Conservation (phyloP, 768 basidiomycete species). For the Clitopilus hobsonii region DNA sequence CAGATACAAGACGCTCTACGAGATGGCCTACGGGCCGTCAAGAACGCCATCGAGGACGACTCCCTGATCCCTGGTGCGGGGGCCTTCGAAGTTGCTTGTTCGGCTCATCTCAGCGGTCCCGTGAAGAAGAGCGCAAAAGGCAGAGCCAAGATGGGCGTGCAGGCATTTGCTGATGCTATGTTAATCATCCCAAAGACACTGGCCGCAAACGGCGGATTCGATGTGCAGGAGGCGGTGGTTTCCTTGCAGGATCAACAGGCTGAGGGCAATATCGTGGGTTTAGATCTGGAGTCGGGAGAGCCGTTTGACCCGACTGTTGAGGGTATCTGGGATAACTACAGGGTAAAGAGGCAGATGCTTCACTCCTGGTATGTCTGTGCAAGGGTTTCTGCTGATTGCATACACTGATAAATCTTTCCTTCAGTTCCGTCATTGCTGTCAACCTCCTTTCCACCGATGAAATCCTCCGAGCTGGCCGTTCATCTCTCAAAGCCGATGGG, state of each 20-base stretch:
- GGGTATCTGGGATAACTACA: slow-evolving; percentile 98
- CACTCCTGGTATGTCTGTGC: slow-evolving; percentile 76
- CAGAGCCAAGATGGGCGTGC: slow-evolving; percentile 93
- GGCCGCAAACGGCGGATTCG: slow-evolving; percentile 93
- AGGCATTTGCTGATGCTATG: slow-evolving; percentile 94
- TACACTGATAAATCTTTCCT: slow-evolving; percentile 18
- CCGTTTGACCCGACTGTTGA: slow-evolving; percentile 94
- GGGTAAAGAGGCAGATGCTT: slow-evolving; percentile 98
- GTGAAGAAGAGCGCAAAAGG: slow-evolving; percentile 90
- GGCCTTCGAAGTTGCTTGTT: slow-evolving; percentile 93
- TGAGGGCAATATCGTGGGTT: slow-evolving; percentile 88
- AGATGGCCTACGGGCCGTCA: slow-evolving; percentile 93
- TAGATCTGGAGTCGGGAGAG: slow-evolving; percentile 91
- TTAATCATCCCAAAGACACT: slow-evolving; percentile 95
- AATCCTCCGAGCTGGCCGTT: slow-evolving; percentile 85
- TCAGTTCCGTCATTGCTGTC: slow-evolving; percentile 87
- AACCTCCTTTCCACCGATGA: slow-evolving; percentile 96
- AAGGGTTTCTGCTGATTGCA: slow-evolving; percentile 6
- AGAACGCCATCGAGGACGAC: slow-evolving; percentile 93
- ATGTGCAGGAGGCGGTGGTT: slow-evolving; percentile 93
- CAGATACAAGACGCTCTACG: slow-evolving; percentile 98
- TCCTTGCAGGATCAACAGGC: slow-evolving; percentile 93
- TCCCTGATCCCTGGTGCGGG: slow-evolving; percentile 92
- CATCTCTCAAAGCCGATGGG: slow-evolving; percentile 81
- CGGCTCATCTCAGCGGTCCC: slow-evolving; percentile 72